phyloP scores from a whole-genome alignment of 1,139 yeast species.

The Suhomyces maxii region DNA sequence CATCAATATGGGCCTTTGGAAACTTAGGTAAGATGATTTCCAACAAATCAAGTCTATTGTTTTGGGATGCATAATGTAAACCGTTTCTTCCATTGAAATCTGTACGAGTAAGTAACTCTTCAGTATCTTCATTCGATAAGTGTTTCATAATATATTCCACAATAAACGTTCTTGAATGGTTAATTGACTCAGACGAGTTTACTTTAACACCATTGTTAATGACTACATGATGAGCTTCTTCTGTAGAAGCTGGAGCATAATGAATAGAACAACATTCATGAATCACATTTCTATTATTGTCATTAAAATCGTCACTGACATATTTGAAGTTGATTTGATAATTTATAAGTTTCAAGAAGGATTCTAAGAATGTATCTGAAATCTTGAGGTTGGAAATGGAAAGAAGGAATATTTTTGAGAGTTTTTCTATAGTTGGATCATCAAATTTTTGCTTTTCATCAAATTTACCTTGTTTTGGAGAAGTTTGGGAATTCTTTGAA shows the following conservation, averaged over 20 bases:
- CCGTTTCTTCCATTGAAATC: conserved; percentile 82
- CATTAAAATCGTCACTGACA: conserved; percentile 42
- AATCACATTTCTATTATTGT: conserved; percentile 39
- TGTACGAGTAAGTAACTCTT: conserved; percentile 34
- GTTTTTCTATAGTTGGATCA: conserved; percentile 33
- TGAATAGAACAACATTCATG: conserved; percentile 49
- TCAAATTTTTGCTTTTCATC: conserved; percentile 1
- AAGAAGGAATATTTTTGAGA: conserved; percentile 64
- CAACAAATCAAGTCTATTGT: conserved; percentile 59
- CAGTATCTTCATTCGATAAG: conserved; percentile 20
- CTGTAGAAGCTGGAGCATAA: conserved; percentile 27
- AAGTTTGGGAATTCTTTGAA: conserved; percentile 17
- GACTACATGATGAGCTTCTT: conserved; percentile 34
- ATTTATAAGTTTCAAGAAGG: conserved; percentile 45
- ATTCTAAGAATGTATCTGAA: conserved; percentile 47
- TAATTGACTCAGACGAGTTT: conserved; percentile 41
- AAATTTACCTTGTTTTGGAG: background rate
- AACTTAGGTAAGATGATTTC: conserved; percentile 42
- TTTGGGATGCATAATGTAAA: conserved; percentile 82
- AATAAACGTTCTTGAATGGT: conserved; percentile 43
- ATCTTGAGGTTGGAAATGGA: conserved; percentile 56
- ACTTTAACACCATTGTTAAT: conserved; percentile 51
- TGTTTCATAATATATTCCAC: conserved; percentile 34
- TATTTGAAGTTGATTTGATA: conserved; percentile 43
- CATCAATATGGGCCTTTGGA: conserved; percentile 45